Evolutionary conservation across 225 moss, liverwort and hornwort species (phyloP).

Genomic region (Bryum argenteum): DNA sequence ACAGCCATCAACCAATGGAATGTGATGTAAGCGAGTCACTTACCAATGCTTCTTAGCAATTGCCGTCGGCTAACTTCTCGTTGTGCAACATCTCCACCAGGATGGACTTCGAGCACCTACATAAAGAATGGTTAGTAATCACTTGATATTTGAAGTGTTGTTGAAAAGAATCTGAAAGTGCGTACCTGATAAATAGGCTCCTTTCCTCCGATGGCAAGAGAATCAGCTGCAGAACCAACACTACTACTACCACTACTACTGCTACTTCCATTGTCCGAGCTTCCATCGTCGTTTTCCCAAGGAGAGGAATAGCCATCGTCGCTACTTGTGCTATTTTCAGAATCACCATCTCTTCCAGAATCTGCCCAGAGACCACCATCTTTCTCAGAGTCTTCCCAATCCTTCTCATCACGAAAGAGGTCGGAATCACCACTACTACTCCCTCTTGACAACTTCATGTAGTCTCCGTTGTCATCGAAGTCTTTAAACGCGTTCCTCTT

Average conservation of each 20-base stretch:
- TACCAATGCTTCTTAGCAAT: conserved; percentile 61
- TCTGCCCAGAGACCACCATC: no score
- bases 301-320: conserved; percentile 29
- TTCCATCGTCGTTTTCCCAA: conserved; percentile 50
- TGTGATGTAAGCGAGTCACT: neutral
- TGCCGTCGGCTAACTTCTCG: conserved; percentile 66
- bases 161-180: no score
- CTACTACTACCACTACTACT: conserved; percentile 13
- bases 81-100: conserved; percentile 51
- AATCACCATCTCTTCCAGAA: conserved; percentile 14
- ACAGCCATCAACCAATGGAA: no score
- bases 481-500: conserved; percentile 32
- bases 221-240: conserved; percentile 60
- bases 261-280: neutral
- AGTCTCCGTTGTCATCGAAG: conserved; percentile 24
- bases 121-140: no score
- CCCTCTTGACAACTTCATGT: conserved; percentile 25
- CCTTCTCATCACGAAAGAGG: conserved; percentile 39
- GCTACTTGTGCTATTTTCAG: conserved; percentile 23
- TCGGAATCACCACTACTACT: conserved; percentile 30
- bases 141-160: no score
- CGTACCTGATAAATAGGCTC: conserved; percentile 65
- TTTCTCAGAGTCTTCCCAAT: conserved; percentile 37
- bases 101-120: conserved; percentile 71
- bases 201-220: conserved; percentile 63